phyloP scores from a whole-genome alignment of 371 early-diverging fungal genomes.

The Mucor velutinosus region DNA sequence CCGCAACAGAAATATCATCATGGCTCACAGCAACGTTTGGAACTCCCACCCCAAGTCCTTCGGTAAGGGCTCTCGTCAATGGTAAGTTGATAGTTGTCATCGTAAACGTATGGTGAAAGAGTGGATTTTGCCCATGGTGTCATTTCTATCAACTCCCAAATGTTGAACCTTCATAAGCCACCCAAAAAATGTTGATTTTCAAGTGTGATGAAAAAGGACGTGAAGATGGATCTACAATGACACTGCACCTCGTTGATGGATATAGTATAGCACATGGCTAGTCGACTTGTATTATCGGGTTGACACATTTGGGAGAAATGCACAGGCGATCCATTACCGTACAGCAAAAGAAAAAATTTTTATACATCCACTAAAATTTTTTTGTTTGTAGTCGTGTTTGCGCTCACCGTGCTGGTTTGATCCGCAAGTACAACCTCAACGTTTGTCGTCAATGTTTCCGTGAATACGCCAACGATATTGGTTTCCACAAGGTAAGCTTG shows the following conservation, averaged over 20 bases:
- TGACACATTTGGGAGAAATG: not conserved
- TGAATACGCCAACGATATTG: conserved; percentile 98
- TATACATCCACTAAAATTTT: not conserved
- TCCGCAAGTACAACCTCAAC: conserved; percentile 99
- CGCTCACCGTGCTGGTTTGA: conserved; percentile 98
- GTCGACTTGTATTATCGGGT: not conserved
- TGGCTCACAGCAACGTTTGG: conserved; percentile 97
- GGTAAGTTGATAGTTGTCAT: conserved; percentile 42
- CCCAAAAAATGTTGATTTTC: conserved; percentile 5
- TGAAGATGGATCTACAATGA: not conserved
- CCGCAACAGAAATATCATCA: conserved; percentile 40
- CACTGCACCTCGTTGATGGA: not conserved
- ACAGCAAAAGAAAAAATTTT: not conserved
- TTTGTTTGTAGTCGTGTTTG: conserved; percentile 85
- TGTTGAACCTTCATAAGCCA: conserved; percentile 7
- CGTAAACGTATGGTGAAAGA: not conserved
- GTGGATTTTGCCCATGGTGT: not conserved
- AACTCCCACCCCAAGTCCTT: conserved; percentile 94
- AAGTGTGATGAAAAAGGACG: not conserved
- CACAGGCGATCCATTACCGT: not conserved
- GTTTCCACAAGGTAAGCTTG: conserved; percentile 52
- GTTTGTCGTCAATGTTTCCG: conserved; percentile 99
- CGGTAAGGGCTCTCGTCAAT: conserved; percentile 99
- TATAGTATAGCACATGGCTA: not conserved
- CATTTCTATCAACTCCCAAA: not conserved